phyloP scores from a whole-genome alignment of 2,329 filamentous ascomycete genomes.

The Pseudogymnoascus sp. region DNA sequence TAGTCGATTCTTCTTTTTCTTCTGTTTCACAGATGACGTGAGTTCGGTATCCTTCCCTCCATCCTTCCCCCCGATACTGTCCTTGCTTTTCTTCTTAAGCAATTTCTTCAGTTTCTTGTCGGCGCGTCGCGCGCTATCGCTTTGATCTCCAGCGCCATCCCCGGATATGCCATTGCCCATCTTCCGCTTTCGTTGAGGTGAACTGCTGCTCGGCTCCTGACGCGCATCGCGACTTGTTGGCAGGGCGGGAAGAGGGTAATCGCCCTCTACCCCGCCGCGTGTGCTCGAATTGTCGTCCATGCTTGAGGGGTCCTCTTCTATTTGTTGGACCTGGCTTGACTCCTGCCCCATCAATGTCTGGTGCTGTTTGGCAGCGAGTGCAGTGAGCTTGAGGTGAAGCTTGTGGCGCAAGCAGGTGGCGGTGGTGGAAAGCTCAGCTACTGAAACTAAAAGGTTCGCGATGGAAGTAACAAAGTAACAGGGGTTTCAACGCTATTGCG shows the following conservation, averaged over 20 bases:
- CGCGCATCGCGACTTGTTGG: background rate
- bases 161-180: background rate
- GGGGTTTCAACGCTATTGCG: background rate
- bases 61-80: background rate
- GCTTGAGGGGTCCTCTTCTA: background rate
- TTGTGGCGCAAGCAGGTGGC: background rate
- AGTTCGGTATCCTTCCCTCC: background rate
- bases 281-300: slow-evolving; percentile 6
- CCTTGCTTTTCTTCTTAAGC: background rate
- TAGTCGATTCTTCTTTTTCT: background rate
- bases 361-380: background rate
- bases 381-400: background rate
- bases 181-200: background rate
- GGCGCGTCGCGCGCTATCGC: background rate
- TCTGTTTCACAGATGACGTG: background rate
- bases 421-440: background rate
- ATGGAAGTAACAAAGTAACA: too few species aligned
- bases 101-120: background rate
- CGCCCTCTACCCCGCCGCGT: background rate
- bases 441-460: slow-evolving; percentile 2
- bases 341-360: slow-evolving; percentile 1
- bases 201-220: background rate
- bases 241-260: background rate
- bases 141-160: background rate
- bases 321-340: slow-evolving; percentile 4